Conservation (phyloP, 2,329 filamentous ascomycete species). For the Aspergillus quadricinctus region DNA sequence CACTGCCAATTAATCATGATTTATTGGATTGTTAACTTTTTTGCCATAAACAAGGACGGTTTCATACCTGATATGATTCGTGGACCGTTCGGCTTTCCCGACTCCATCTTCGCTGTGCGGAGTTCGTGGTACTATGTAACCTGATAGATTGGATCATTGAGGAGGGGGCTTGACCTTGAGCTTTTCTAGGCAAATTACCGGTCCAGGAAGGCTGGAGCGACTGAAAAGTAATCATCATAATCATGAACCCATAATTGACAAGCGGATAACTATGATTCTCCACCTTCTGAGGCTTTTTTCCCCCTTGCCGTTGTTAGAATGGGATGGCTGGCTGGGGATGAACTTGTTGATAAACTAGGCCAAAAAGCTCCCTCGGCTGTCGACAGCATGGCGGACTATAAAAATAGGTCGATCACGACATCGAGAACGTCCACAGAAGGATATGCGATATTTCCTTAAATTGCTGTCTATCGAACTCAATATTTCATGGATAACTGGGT, state of each 20-base stretch:
- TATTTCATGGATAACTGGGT: neutral
- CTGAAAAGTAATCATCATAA: neutral
- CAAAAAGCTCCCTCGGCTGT: neutral
- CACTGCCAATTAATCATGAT: neutral
- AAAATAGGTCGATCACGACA: neutral
- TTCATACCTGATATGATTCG: too few species aligned
- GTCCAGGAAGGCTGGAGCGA: neutral
- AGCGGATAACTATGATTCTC: neutral
- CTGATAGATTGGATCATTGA: neutral
- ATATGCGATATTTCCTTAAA: neutral
- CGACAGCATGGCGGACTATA: neutral
- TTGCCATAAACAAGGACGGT: neutral
- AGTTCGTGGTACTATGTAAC: neutral
- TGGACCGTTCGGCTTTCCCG: neutral
- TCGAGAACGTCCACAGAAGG: neutral
- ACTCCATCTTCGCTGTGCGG: too few species aligned
- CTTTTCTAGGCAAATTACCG: neutral
- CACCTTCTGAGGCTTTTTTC: neutral
- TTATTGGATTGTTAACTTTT: neutral
- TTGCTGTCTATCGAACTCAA: neutral
- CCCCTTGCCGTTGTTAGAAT: neutral
- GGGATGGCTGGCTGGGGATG: neutral
- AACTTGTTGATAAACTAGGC: neutral
- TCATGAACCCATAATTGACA: neutral
- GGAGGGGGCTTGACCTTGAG: neutral